These are phyloP conservation scores for Lactarius tabidus DNA, from an alignment of 768 basidiomycete genomes.

Conservation along the genomic window DNA sequence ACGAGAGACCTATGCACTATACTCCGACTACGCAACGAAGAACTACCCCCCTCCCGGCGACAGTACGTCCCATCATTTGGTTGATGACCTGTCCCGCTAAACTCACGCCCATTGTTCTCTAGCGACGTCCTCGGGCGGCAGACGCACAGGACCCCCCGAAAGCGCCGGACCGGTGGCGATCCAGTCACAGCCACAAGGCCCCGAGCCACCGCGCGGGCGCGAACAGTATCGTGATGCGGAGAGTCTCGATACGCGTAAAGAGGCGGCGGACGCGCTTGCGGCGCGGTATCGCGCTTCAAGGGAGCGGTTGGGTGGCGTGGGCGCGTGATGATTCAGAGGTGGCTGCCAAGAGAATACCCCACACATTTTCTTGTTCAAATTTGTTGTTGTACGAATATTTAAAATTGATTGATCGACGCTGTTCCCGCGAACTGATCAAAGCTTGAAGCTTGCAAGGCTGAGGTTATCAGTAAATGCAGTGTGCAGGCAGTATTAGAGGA, in stretches of 20 bases:
- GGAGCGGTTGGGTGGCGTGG: slow-evolving; percentile 10
- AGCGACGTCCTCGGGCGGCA: slow-evolving; percentile 26
- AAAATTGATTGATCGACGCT: too few relatives aligned
- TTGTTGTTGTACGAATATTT: too few relatives aligned
- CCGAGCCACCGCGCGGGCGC: background rate
- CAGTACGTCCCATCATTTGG: slow-evolving; percentile 10
- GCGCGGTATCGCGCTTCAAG: slow-evolving; percentile 21
- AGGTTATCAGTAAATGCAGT: too few relatives aligned
- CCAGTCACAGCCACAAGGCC: slow-evolving; percentile 4
- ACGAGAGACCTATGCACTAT: slow-evolving; percentile 9
- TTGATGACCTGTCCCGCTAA: background rate
- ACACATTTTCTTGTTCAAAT: too few relatives aligned
- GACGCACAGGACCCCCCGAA: slow-evolving; percentile 6
- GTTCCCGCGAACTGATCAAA: too few relatives aligned
- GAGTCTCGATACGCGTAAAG: slow-evolving; percentile 23
- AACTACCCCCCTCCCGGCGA: slow-evolving; percentile 26
- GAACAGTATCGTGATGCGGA: slow-evolving; percentile 15
- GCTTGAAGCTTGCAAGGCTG: too few relatives aligned
- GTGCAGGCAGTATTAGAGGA: too few relatives aligned
- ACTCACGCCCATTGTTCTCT: background rate
- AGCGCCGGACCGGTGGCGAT: background rate
- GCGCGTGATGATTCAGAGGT: background rate
- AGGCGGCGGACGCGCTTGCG: slow-evolving; percentile 25
- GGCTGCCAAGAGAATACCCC: too few relatives aligned
- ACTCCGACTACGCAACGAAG: slow-evolving; percentile 21